These are phyloP conservation scores for Alternaria brassicae DNA, from an alignment of 2,329 filamentous ascomycete genomes.

Conservation along the genomic window DNA sequence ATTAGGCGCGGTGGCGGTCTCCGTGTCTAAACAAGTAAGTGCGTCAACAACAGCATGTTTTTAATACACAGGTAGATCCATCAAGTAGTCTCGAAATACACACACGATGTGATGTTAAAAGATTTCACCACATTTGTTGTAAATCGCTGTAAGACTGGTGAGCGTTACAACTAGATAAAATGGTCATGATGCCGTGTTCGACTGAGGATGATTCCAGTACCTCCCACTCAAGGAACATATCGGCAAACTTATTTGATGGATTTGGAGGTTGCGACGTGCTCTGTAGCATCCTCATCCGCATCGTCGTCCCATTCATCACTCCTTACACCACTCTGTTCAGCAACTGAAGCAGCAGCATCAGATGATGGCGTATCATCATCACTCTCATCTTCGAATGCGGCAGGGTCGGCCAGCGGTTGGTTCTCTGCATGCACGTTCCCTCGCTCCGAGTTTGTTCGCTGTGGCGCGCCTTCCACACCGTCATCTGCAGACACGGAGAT, in stretches of 20 bases:
- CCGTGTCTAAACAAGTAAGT: neutral
- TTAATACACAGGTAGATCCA: neutral
- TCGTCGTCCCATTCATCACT: slow-evolving; percentile 52
- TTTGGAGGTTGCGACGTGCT: slow-evolving; percentile 35
- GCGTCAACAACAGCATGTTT: neutral
- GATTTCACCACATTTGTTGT: neutral
- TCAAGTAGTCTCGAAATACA: neutral
- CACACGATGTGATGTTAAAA: neutral
- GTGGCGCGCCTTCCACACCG: slow-evolving; percentile 48
- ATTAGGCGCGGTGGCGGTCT: neutral
- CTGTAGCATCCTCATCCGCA: slow-evolving; percentile 44
- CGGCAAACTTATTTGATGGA: slow-evolving; percentile 4
- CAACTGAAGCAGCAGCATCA: slow-evolving; percentile 14
- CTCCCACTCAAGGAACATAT: neutral
- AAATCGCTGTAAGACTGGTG: neutral
- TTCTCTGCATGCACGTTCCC: slow-evolving; percentile 38
- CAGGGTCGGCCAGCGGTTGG: slow-evolving; percentile 55
- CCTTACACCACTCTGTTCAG: slow-evolving; percentile 40
- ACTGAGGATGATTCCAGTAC: neutral
- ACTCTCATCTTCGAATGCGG: slow-evolving; percentile 56
- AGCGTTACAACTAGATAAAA: neutral
- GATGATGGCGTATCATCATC: slow-evolving; percentile 50
- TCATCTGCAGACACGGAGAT: slow-evolving; percentile 68
- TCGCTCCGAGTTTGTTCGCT: slow-evolving; percentile 25
- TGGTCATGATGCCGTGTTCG: neutral